A percentile compares a stretch with the other conserved stretches of the same genome.
phyloP scores from a whole-genome alignment of 495 filamentous ascomycete species.

The Podospora anserina region DNA sequence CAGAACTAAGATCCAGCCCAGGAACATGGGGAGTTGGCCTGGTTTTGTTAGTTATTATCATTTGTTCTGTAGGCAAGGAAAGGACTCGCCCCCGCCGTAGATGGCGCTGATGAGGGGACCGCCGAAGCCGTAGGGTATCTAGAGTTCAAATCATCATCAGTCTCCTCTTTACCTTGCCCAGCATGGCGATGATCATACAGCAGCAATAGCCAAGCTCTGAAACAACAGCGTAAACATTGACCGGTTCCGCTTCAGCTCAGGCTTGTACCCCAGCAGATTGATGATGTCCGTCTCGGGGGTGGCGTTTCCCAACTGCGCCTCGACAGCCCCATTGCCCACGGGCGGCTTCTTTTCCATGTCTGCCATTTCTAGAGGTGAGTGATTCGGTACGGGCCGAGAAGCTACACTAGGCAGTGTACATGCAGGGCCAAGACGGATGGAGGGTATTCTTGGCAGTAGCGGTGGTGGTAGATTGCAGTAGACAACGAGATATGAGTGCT shows the following conservation, averaged over 20 bases:
- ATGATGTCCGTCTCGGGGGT: conserved; percentile 28
- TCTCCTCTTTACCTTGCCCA: no score
- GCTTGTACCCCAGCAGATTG: conserved; percentile 59
- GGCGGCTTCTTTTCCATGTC: conserved; percentile 20
- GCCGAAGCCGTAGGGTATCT: conserved; percentile 44
- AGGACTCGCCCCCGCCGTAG: conserved; percentile 37
- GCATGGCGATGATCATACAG: conserved; percentile 32
- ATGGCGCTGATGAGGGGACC: conserved; percentile 39
- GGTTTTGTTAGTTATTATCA: not conserved
- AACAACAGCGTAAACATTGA: conserved; percentile 44
- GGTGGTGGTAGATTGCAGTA: not conserved
- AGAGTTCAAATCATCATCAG: not conserved
- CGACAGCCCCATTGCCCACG: conserved; percentile 5
- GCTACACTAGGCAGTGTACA: not conserved
- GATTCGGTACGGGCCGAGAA: conserved; percentile 3
- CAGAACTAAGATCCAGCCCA: conserved; percentile 59
- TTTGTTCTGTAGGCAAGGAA: no score
- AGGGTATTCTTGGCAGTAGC: not conserved
- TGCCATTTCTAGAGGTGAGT: not conserved
- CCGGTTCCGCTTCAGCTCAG: conserved; percentile 54
- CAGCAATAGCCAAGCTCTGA: conserved; percentile 41
- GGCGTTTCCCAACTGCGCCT: not conserved
- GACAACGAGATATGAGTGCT: not conserved
- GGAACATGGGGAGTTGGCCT: conserved; percentile 31
- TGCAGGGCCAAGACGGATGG: conserved; percentile 6